Conservation (phyloP, 2,329 filamentous ascomycete genomes). For the Alternaria triticimaculans region DNA sequence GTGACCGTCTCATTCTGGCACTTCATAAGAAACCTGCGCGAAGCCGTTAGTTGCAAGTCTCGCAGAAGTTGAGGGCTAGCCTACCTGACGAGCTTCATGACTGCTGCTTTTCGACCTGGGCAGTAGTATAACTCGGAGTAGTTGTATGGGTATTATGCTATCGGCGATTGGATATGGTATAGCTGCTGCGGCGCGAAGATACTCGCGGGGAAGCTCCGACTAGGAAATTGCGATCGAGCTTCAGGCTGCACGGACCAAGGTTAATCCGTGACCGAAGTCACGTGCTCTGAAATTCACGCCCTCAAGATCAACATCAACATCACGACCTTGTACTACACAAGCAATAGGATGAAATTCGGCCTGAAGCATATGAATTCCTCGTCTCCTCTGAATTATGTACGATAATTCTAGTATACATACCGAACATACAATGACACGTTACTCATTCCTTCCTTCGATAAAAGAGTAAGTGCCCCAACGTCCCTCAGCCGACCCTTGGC, state of each 20-base stretch:
- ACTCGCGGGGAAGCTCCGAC: slow-evolving; percentile 29
- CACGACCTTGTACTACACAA: background rate
- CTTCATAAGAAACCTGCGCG: slow-evolving; percentile 93
- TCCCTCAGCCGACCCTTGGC: background rate
- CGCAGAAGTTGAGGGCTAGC: background rate
- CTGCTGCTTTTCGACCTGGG: slow-evolving; percentile 8
- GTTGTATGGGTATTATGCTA: background rate
- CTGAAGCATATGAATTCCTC: background rate
- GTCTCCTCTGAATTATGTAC: background rate
- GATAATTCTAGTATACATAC: background rate
- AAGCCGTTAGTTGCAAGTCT: slow-evolving; percentile 26
- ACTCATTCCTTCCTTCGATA: background rate
- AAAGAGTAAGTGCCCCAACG: slow-evolving; percentile 4
- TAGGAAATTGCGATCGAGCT: slow-evolving; percentile 32
- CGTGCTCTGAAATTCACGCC: slow-evolving; percentile 6
- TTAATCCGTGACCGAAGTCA: slow-evolving; percentile 20
- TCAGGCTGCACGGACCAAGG: slow-evolving; percentile 24
- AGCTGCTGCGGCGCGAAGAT: slow-evolving; percentile 21
- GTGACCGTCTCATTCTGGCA: slow-evolving; percentile 98
- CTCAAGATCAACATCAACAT: background rate
- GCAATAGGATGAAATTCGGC: background rate
- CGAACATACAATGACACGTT: background rate
- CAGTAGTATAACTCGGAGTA: background rate
- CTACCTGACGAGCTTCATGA: slow-evolving; percentile 49
- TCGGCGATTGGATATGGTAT: background rate